Percentiles rank a stretch among this genome's conserved stretches.
Evolutionary conservation across 306 rosid genomes (phyloP).

Genomic region (Ormosia semicastrata): DNA sequence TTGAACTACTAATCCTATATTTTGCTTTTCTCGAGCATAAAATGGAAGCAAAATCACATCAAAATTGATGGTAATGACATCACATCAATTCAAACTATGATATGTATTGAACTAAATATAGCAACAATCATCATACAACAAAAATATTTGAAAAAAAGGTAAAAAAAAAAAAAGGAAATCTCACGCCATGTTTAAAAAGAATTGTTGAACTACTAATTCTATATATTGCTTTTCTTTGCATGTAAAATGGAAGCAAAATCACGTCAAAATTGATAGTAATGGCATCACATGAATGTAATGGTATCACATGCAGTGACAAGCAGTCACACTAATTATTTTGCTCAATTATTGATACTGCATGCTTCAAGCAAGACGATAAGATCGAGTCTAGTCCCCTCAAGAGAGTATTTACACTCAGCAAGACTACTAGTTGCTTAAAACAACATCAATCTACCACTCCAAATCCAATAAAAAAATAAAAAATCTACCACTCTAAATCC

Average conservation of each 20-base stretch:
- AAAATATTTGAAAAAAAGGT: not conserved
- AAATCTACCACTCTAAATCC: no score
- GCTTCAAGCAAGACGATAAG: conserved; percentile 23
- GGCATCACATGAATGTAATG: conserved; percentile 17
- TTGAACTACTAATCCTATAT: not conserved
- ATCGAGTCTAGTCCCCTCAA: conserved; percentile 16
- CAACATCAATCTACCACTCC: conserved; percentile 11
- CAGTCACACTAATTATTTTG: conserved; percentile 26
- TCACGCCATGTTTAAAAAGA: not conserved
- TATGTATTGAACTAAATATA: not conserved
- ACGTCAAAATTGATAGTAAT: conserved; percentile 18
- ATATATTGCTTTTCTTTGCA: not conserved
- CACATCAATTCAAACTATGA: not conserved
- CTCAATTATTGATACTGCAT: conserved; percentile 30
- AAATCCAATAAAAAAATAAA: not conserved
- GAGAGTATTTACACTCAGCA: not conserved
- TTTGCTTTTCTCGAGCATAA: not conserved
- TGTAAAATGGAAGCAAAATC: not conserved
- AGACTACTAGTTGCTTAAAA: not conserved
- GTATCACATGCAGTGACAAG: conserved; percentile 19
- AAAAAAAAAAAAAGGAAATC: not conserved
- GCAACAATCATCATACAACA: not conserved
- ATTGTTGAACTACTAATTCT: not conserved
- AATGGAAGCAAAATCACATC: not conserved
- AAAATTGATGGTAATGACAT: no score